Conservation (phyloP, 306 rosid genomes). For the Alnus glutinosa region DNA sequence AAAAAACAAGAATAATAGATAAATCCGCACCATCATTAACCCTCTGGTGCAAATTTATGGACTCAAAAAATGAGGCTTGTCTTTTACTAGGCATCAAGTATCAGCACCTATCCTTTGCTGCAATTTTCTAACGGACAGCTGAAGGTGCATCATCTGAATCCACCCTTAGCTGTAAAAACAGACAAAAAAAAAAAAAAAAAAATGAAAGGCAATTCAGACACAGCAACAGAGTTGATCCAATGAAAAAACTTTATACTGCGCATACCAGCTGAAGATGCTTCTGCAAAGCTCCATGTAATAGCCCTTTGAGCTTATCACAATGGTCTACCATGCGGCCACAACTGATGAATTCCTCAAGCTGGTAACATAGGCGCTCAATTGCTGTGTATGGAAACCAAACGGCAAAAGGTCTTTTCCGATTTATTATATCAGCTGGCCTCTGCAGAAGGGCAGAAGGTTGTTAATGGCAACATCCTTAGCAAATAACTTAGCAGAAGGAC, state of each 20-base stretch:
- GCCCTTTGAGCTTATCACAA: constrained; percentile 66
- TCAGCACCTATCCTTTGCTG: background rate
- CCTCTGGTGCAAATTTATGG: background rate
- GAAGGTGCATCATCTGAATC: constrained; percentile 62
- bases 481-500: background rate
- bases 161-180: constrained; percentile 50
- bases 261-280: constrained; percentile 71
- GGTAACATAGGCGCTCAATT: constrained; percentile 66
- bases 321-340: constrained; percentile 86
- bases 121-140: constrained; percentile 18
- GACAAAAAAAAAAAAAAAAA: background rate
- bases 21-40: background rate
- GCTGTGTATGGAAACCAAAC: constrained; percentile 89
- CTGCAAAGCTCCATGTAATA: constrained; percentile 61
- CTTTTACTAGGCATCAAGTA: background rate
- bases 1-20: background rate
- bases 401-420: constrained; percentile 75
- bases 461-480: constrained; percentile 20
- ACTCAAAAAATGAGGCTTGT: background rate
- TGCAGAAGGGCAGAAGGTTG: constrained; percentile 47
- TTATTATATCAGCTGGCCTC: constrained; percentile 72
- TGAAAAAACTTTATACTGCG: background rate
- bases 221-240: constrained; percentile 1
- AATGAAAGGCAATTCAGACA: constrained; percentile 3
- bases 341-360: constrained; percentile 66